Evolutionary conservation across 805 yeast genomes (phyloP).

Genomic region (Metschnikowia kofuensis): DNA sequence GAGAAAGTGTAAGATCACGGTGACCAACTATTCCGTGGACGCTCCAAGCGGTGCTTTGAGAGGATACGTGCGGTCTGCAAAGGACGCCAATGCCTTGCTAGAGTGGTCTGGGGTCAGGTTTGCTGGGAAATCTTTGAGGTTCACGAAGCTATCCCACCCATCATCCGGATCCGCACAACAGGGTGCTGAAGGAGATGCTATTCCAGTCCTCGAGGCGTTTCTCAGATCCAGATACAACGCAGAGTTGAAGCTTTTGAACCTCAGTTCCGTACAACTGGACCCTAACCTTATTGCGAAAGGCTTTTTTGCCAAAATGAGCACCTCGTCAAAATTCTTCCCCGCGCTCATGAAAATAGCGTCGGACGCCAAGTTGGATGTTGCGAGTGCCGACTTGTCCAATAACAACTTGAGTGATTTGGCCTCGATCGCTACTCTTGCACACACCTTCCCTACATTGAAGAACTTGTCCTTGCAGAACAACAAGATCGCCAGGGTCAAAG

Average conservation of each 20-base stretch:
- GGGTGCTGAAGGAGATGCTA: conserved; percentile 39
- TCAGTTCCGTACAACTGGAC: conserved; percentile 64
- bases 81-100: conserved; percentile 57
- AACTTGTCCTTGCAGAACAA: conserved; percentile 83
- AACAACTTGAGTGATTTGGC: conserved; percentile 61
- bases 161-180: conserved; percentile 6
- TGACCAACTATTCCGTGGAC: conserved; percentile 53
- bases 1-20: conserved; percentile 58
- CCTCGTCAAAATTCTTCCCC: conserved; percentile 79
- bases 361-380: conserved; percentile 53
- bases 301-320: conserved; percentile 55
- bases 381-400: conserved; percentile 63
- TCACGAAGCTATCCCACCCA: conserved; percentile 35
- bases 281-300: conserved; percentile 58
- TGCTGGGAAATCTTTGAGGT: conserved; percentile 67
- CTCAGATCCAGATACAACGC: conserved; percentile 67
- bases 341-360: conserved; percentile 83
- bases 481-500: conserved; percentile 53
- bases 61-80: conserved; percentile 53
- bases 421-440: conserved; percentile 61
- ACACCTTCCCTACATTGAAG: conserved; percentile 68
- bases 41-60: conserved; percentile 47
- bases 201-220: conserved; percentile 60
- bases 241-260: conserved; percentile 61
- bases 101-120: conserved; percentile 76